phyloP scores from a whole-genome alignment of 495 filamentous ascomycete genomes.

The Recurvomyces mirabilis region DNA sequence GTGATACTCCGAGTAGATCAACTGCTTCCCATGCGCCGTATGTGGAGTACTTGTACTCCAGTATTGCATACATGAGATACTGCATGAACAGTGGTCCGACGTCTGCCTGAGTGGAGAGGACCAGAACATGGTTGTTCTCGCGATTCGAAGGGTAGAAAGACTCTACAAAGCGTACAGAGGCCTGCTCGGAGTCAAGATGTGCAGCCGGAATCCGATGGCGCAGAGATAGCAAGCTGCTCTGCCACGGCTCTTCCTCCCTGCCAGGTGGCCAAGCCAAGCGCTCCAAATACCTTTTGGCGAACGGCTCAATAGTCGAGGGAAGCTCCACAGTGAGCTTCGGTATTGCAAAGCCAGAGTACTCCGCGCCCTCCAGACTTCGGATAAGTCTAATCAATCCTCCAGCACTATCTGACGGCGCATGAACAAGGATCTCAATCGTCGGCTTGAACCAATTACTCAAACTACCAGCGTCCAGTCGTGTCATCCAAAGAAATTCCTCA shows the following conservation, averaged over 20 bases:
- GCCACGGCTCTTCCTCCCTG: constrained; percentile 14
- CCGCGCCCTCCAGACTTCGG: constrained; percentile 57
- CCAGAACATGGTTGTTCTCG: constrained; percentile 54
- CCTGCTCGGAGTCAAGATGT: constrained; percentile 46
- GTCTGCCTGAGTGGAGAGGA: constrained; percentile 67
- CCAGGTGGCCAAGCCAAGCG: constrained; percentile 53
- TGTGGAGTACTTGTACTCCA: constrained; percentile 63
- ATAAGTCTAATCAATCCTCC: constrained; percentile 64
- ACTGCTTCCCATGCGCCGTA: constrained; percentile 29
- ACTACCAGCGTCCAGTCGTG: constrained; percentile 59
- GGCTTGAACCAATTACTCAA: constrained; percentile 64
- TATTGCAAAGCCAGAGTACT: constrained; percentile 51
- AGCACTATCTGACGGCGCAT: constrained; percentile 53
- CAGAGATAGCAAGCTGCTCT: constrained; percentile 44
- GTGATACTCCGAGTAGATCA: constrained; percentile 59
- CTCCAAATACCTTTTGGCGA: constrained; percentile 49
- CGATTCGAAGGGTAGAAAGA: constrained; percentile 64
- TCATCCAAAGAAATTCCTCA: constrained; percentile 61
- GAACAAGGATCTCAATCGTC: constrained; percentile 64
- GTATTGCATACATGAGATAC: constrained; percentile 61
- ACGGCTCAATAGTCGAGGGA: constrained; percentile 50
- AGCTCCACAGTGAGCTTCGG: constrained; percentile 75
- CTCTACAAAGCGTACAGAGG: constrained; percentile 62
- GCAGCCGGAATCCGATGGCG: constrained; percentile 54
- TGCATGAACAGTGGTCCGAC: constrained; percentile 66